Percentiles rank a stretch among this genome's conserved stretches.
Conservation (phyloP, 768 basidiomycete species). For the Psilocybe tampanensis region DNA sequence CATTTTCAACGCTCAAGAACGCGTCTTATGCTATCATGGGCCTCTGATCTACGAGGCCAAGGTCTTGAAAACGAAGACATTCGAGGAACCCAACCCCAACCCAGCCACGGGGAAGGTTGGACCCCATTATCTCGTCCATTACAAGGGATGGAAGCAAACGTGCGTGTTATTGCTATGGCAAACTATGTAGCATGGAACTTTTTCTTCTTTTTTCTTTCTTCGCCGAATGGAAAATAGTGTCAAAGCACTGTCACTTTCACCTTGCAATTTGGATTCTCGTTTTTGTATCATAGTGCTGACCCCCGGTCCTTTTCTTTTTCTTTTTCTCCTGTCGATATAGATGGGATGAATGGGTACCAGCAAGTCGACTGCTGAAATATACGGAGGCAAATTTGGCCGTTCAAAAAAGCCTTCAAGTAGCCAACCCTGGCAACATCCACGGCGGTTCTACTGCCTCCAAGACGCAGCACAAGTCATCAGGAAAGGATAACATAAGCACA, state of each 20-base stretch:
- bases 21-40: constrained; percentile 92
- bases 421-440: constrained; percentile 27
- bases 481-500: constrained; percentile 32
- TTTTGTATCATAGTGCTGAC: background rate
- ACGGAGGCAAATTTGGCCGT: constrained; percentile 78
- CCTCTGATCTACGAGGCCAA: constrained; percentile 97
- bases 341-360: constrained; percentile 98
- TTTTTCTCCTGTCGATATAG: constrained; percentile 37
- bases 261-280: background rate
- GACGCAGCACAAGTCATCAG: constrained; percentile 21
- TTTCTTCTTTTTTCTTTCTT: too few relatives aligned
- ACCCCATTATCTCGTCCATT: constrained; percentile 93
- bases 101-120: constrained; percentile 65
- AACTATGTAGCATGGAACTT: background rate
- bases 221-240: background rate
- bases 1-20: constrained; percentile 65
- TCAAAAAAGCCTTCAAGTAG: constrained; percentile 66
- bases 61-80: constrained; percentile 67
- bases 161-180: constrained; percentile 38
- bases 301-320: background rate
- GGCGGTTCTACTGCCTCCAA: constrained; percentile 22
- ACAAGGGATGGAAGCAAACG: constrained; percentile 99
- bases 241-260: background rate
- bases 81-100: constrained; percentile 64
- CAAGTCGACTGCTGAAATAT: constrained; percentile 76